Conservation (phyloP, 768 basidiomycete genomes). For the Mycena maculata region DNA sequence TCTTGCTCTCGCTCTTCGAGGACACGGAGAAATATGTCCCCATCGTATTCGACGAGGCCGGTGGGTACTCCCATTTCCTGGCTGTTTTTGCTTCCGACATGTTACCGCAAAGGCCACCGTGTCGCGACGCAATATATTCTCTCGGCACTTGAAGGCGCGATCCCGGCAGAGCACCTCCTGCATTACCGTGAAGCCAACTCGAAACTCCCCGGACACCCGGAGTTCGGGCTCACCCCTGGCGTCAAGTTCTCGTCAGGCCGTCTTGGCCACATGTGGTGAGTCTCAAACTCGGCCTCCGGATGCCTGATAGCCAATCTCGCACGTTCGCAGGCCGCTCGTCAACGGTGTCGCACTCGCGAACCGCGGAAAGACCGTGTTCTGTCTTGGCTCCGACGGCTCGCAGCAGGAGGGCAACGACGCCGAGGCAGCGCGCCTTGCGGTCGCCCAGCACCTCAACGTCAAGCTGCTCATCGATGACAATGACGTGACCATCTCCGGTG, state of each 20-base stretch:
- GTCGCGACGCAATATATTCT: constrained; percentile 92
- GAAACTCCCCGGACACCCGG: constrained; percentile 90
- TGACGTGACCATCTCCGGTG: constrained; percentile 89
- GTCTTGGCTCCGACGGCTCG: constrained; percentile 89
- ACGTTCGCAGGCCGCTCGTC: constrained; percentile 67
- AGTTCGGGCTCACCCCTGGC: constrained; percentile 90
- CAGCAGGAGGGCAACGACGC: constrained; percentile 94
- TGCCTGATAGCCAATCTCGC: constrained; percentile 18
- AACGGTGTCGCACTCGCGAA: constrained; percentile 89
- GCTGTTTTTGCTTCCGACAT: background rate
- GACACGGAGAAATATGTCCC: constrained; percentile 71
- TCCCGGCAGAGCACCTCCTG: constrained; percentile 81
- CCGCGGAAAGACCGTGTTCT: constrained; percentile 80
- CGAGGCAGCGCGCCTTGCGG: constrained; percentile 88
- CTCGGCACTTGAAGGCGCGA: constrained; percentile 76
- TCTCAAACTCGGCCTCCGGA: too few relatives aligned
- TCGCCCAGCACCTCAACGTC: constrained; percentile 84
- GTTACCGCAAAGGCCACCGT: constrained; percentile 71
- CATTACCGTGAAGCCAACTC: constrained; percentile 90
- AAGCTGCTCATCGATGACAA: constrained; percentile 92
- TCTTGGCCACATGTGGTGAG: constrained; percentile 88
- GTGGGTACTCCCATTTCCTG: constrained; percentile 52
- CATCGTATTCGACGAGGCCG: constrained; percentile 84
- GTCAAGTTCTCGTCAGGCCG: constrained; percentile 95
- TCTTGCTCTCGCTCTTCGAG: constrained; percentile 80